These are phyloP conservation scores for Datisca glomerata DNA, from an alignment of 306 rosid species.

Conservation along the genomic window DNA sequence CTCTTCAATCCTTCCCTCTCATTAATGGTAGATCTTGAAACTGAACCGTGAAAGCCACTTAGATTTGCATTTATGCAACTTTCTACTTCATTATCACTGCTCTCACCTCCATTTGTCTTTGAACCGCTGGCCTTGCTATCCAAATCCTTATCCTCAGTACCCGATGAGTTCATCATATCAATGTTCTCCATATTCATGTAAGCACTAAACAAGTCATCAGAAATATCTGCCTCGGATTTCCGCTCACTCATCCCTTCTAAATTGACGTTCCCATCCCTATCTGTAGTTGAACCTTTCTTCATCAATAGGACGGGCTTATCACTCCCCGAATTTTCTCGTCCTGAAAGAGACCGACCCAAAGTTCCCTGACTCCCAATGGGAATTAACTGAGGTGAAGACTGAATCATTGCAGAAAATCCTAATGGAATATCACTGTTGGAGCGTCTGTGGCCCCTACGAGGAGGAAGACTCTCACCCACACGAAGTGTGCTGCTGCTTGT, in stretches of 20 bases:
- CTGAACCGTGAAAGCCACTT: conserved; percentile 17
- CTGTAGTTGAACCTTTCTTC: conserved; percentile 22
- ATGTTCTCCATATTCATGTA: conserved; percentile 65
- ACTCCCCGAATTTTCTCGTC: conserved; percentile 4
- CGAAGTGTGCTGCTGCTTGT: conserved; percentile 28
- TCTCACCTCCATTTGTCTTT: conserved; percentile 55
- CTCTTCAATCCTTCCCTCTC: conserved; percentile 67
- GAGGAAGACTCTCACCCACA: conserved; percentile 53
- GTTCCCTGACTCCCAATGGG: conserved; percentile 22
- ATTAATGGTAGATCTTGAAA: conserved; percentile 31
- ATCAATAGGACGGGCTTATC: conserved; percentile 24
- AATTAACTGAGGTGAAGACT: conserved; percentile 34
- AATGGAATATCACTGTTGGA: conserved; percentile 65
- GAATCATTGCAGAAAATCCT: conserved; percentile 45
- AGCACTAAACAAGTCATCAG: conserved; percentile 57
- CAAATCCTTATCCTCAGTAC: conserved; percentile 48
- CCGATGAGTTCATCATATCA: conserved; percentile 36
- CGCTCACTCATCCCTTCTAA: conserved; percentile 23
- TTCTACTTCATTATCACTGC: conserved; percentile 80
- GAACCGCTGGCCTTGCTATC: conserved; percentile 45
- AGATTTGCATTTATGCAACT: conserved; percentile 35
- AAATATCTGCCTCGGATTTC: conserved; percentile 28
- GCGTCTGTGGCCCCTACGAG: conserved; percentile 73
- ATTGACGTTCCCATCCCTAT: conserved; percentile 16
- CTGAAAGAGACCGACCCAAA: conserved; percentile 24